Evolutionary conservation across 2,329 filamentous ascomycete genomes (phyloP), one percentile per base, ranked within the genome.

Genomic region (Diaporthe sp.): DNA sequence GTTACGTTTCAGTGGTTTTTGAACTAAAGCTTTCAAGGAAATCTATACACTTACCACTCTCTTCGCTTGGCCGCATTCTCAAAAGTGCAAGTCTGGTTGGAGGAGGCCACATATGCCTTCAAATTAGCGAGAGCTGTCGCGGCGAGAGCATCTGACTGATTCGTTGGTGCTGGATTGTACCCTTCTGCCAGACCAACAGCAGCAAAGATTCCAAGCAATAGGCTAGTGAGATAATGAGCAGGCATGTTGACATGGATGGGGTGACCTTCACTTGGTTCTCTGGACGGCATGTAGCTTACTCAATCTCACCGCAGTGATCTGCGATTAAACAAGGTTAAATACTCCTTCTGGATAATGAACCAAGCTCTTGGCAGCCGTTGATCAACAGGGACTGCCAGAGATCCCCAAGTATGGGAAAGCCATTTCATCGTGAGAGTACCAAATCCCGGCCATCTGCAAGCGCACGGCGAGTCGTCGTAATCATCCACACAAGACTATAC

Each of bases 391-490:
- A 6, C 5, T 38, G 35, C 50, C 50, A 54, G 5, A 28, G n/a
- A 35, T 57, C 54, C 35, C 17, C 57, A 60, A 22, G 57, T 35
- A 60, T n/a, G n/a, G n/a, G n/a, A n/a, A 22, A 8, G 35, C 19
- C 6, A 42, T 25, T 25, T 1, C 57, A 40, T 40, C 12, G 13
- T 25, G 35, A 60, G 33, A 40, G 40, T 40, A n/a, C 35, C 9
- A 12, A 40, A 9, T 6, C 22, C 57, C 10, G 33, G 35, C 17
- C 33, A 40, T 60, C 57, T 60, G 57, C 57, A 60, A 2, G 35
- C 35, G 22, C 22, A 13, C 57, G 57, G 22, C 35, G 57, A 60
- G 57, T 60, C 57, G 57, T 60, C 57, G 57, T 60, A 60, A 60
- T 40, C 57, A 40, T 40, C 57, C 35, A 19, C 57, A 60, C n/a